phyloP scores from a whole-genome alignment of 139 green algal genomes.

The Closterium sp. region DNA sequence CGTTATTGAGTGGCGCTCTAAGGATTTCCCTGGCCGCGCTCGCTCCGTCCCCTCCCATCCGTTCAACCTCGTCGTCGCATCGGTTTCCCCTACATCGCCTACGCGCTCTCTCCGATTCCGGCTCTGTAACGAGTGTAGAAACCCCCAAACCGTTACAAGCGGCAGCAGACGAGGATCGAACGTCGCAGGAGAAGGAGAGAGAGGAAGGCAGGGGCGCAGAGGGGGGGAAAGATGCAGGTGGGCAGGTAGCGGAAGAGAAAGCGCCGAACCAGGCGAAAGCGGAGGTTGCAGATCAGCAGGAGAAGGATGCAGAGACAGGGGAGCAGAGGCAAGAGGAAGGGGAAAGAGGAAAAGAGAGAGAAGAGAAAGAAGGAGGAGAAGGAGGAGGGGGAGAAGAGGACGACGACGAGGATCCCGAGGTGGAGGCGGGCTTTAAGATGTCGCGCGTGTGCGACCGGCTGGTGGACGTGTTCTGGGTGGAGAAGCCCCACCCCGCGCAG shows the following conservation, averaged over 20 bases:
- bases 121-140: background rate
- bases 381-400: background rate
- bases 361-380: background rate
- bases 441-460: slow-evolving; percentile 38
- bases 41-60: background rate
- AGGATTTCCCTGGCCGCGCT: background rate
- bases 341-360: background rate
- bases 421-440: slow-evolving; percentile 47
- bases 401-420: slow-evolving; percentile 16
- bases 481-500: slow-evolving; percentile 28
- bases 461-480: slow-evolving; percentile 47
- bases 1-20: background rate
- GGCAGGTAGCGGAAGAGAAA: background rate
- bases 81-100: background rate
- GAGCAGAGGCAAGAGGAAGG: background rate
- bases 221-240: too few relatives aligned
- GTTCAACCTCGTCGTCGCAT: background rate
- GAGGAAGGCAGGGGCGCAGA: too few relatives aligned
- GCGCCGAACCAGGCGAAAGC: background rate
- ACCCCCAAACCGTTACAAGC: background rate
- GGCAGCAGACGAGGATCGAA: background rate
- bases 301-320: background rate
- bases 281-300: background rate
- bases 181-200: too few relatives aligned
- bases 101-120: background rate